These are phyloP conservation scores for Vanderwaltozyma tropicalis DNA, from an alignment of 805 yeast species.

Conservation along the genomic window DNA sequence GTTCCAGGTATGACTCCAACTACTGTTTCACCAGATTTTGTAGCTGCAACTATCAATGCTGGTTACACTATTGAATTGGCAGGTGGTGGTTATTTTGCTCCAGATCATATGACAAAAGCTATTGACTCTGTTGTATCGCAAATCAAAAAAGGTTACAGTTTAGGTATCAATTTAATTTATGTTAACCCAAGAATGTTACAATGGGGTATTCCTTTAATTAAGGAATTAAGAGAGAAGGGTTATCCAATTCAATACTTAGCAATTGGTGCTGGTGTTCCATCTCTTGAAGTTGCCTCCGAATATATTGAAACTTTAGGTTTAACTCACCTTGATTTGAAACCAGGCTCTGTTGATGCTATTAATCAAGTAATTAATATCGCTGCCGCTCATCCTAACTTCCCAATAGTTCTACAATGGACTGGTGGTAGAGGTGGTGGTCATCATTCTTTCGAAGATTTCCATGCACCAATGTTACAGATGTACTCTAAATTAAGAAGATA, in stretches of 20 bases:
- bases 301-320: conserved; percentile 87
- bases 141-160: conserved; percentile 77
- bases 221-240: conserved; percentile 78
- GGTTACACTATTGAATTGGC: conserved; percentile 97
- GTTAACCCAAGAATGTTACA: conserved; percentile 96
- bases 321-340: conserved; percentile 91
- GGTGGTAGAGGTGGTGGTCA: conserved; percentile 99
- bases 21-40: conserved; percentile 89
- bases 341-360: conserved; percentile 93
- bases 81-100: conserved; percentile 95
- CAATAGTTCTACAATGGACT: conserved; percentile 97
- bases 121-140: conserved; percentile 59
- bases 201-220: conserved; percentile 97
- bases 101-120: conserved; percentile 62
- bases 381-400: conserved; percentile 91
- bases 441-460: conserved; percentile 98
- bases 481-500: conserved; percentile 89
- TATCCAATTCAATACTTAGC: conserved; percentile 93
- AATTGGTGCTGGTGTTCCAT: conserved; percentile 99
- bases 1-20: conserved; percentile 99
- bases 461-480: conserved; percentile 92
- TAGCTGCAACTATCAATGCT: conserved; percentile 86
- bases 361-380: conserved; percentile 82
- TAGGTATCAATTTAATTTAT: conserved; percentile 85
- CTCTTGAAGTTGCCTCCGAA: conserved; percentile 92